A percentile compares a stretch with the other conserved stretches of the same genome.
phyloP scores from a whole-genome alignment of 139 green algal species.

The Penium margaritaceum region DNA sequence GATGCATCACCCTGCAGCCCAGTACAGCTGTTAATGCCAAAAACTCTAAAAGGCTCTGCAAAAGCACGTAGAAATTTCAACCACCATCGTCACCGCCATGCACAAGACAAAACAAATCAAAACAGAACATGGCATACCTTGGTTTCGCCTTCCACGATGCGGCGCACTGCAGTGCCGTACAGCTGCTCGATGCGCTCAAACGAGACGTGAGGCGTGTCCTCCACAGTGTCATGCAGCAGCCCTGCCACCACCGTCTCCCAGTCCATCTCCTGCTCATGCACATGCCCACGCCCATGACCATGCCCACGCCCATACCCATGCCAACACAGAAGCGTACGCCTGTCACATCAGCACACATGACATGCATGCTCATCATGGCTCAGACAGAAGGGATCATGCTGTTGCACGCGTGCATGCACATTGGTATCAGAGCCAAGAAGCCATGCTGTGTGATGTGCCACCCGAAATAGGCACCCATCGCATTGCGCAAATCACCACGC shows the following conservation, averaged over 20 bases:
- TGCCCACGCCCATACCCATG: not conserved
- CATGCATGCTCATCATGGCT: not conserved
- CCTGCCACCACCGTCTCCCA: constrained; percentile 64
- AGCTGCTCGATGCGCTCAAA: constrained; percentile 69
- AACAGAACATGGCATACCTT: constrained; percentile 65
- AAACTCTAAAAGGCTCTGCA: too few relatives aligned
- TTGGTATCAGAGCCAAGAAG: too few relatives aligned
- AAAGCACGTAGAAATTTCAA: too few relatives aligned
- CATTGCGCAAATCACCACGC: too few relatives aligned
- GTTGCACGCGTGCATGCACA: too few relatives aligned
- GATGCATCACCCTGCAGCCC: too few relatives aligned
- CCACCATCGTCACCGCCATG: too few relatives aligned
- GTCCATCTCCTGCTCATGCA: constrained; percentile 55
- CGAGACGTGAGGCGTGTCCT: constrained; percentile 71
- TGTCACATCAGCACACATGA: too few relatives aligned
- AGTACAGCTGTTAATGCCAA: too few relatives aligned
- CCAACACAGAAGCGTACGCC: not conserved
- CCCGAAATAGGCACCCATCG: too few relatives aligned
- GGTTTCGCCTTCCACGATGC: constrained; percentile 86
- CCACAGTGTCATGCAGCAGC: constrained; percentile 84
- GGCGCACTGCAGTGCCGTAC: constrained; percentile 64
- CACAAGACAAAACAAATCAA: not conserved
- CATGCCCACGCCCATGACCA: not conserved
- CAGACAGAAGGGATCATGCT: too few relatives aligned
- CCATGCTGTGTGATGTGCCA: too few relatives aligned